Conservation (phyloP, 257 asterid species). For the Solanum chmielewskii region DNA sequence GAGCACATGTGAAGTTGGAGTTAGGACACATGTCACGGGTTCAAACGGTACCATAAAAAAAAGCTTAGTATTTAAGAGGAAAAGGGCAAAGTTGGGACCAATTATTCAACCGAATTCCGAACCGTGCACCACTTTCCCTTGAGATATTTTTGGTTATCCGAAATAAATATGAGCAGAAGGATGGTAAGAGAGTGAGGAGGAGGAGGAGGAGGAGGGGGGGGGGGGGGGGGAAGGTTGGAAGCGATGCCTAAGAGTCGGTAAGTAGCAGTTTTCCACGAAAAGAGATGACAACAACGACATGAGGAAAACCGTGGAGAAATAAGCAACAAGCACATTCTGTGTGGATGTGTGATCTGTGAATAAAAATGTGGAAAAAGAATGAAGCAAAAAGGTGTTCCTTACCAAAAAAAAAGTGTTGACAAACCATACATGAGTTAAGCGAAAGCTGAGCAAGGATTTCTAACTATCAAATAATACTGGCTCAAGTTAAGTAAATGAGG, state of each 20-base stretch:
- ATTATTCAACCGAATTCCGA: background rate
- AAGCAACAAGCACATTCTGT: background rate
- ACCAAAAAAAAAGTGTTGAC: background rate
- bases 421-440: background rate
- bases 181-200: background rate
- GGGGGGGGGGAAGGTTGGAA: background rate
- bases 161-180: background rate
- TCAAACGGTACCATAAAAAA: background rate
- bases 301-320: background rate
- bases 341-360: background rate
- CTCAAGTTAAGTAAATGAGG: background rate
- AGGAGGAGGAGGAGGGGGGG: background rate
- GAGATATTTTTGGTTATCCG: background rate
- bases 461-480: background rate
- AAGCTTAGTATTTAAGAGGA: background rate
- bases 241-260: background rate
- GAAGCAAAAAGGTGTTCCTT: background rate
- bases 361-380: background rate
- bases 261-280: background rate
- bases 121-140: background rate
- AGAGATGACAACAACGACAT: background rate
- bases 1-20: background rate
- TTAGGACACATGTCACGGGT: background rate
- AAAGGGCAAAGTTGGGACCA: background rate
- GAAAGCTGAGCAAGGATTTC: background rate